Evolutionary conservation across 2,329 filamentous ascomycete species (phyloP).

Genomic region (Trichoderma aggressivum): DNA sequence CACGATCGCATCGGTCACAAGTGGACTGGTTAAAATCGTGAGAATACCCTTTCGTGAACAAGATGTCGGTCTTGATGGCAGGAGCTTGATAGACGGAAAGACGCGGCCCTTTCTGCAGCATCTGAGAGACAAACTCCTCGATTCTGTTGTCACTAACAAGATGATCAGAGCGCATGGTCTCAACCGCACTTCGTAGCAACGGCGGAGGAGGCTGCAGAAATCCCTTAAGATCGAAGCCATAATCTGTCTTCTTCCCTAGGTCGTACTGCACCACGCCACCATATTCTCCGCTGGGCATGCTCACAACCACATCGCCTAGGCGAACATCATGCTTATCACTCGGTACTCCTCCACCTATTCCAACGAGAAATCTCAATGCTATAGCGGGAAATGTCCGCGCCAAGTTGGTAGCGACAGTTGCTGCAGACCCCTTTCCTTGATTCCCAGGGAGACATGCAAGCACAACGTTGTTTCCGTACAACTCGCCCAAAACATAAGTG

Average conservation of each 20-base stretch:
- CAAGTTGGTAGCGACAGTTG: background rate
- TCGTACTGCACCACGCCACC: background rate
- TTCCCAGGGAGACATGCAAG: background rate
- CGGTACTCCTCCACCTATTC: background rate
- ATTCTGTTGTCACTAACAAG: conserved; percentile 17
- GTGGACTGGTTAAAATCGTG: background rate
- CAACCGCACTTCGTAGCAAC: conserved; percentile 20
- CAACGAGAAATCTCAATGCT: background rate
- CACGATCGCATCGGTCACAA: background rate
- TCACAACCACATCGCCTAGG: background rate
- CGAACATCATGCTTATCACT: background rate
- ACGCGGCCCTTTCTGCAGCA: background rate
- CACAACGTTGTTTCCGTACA: background rate
- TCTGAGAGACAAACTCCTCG: conserved; percentile 2
- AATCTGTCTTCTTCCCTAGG: background rate
- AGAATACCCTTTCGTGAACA: background rate
- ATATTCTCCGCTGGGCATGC: background rate
- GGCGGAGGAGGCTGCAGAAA: conserved; percentile 18
- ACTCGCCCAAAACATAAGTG: background rate
- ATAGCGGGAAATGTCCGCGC: background rate
- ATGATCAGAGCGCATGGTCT: conserved; percentile 22
- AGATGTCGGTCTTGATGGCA: background rate
- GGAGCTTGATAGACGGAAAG: background rate
- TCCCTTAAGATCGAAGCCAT: background rate
- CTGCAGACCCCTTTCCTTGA: background rate